A percentile compares a stretch with the other conserved stretches of the same genome.
Conservation (phyloP, 768 basidiomycete genomes). For the Lentinula detonsa region DNA sequence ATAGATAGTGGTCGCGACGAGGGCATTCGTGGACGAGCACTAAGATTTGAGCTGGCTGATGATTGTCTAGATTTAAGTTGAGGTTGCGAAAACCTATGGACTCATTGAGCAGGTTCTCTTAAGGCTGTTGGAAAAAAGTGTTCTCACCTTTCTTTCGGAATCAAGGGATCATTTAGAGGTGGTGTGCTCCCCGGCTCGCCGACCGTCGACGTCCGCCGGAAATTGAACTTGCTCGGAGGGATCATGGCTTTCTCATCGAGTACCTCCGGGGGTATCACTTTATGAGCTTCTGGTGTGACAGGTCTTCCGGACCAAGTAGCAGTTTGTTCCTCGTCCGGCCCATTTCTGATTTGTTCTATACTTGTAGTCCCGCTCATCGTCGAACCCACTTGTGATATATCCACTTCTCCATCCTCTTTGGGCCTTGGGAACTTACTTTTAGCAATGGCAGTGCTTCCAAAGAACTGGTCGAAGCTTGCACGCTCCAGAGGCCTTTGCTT, state of each 20-base stretch:
- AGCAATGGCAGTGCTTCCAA: constrained; percentile 69
- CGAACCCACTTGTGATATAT: constrained; percentile 9
- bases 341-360: constrained; percentile 7
- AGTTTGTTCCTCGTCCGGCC: constrained; percentile 6
- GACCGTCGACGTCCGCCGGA: constrained; percentile 32
- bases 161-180: neutral
- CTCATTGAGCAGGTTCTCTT: neutral
- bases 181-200: constrained; percentile 8
- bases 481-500: constrained; percentile 81
- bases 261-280: constrained; percentile 72
- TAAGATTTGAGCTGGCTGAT: constrained; percentile 1
- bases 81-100: neutral
- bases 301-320: constrained; percentile 31
- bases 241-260: constrained; percentile 77
- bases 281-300: constrained; percentile 65
- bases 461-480: constrained; percentile 90
- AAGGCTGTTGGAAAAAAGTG: neutral
- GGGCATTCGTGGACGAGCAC: neutral
- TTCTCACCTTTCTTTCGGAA: constrained; percentile 1
- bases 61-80: neutral
- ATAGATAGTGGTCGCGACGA: constrained; percentile 32
- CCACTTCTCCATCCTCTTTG: constrained; percentile 17
- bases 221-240: constrained; percentile 77
- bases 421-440: constrained; percentile 74
- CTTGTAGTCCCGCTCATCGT: constrained; percentile 21